Evolutionary conservation across 768 basidiomycete species (phyloP), one percentile per base, ranked within the genome.

Genomic region (Kwoniella bestiolae): DNA sequence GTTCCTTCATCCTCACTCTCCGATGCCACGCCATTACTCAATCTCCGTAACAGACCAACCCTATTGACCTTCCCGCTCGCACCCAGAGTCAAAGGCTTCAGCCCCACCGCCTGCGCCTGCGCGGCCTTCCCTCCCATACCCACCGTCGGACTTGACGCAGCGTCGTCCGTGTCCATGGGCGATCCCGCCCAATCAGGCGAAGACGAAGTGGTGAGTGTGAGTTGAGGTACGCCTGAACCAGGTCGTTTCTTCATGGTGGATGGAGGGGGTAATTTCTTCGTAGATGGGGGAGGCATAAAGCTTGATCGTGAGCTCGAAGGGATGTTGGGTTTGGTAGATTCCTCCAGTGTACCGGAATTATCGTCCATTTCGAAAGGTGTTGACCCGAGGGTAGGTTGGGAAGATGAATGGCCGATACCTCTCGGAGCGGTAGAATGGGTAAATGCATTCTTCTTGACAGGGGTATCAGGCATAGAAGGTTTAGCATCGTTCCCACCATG

Each of bases 1-100:
- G 79, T 80, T 4, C 67, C 76, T 25, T 79, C 77, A 31, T 75
- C 77, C 52, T 79, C 79, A 51, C 75, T 78, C 47, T 71, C 73
- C 45, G 69, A 69, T 7, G 62, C 63, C n/a, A 50, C 60, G 25
- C 70, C 73, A 59, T 69, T 71, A 53, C 73, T 77, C 28, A 69
- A 57, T 14, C 73, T 65, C 34, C 75, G 51, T 47, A 79, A 44
- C 41, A 75, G 52, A 2, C 75, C 75, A 49, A 79, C 65, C 52
- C 74, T 64, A 32, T 38, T 53, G 5, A 51, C 46, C n/a, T 47
- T 32, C 0, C 52, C 50, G 8, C 28, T 66, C 21, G 45, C 56
- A 41, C 63, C 56, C 3, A 65, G 49, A 9, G 57, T 45, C 25
- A 59, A 29, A 16, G 63, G 60, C 14, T 59, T 55, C 32, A 60